Percentiles rank a stretch among this genome's conserved stretches.
phyloP scores from a whole-genome alignment of 2,329 filamentous ascomycete species.

The Gyromitra esculenta region DNA sequence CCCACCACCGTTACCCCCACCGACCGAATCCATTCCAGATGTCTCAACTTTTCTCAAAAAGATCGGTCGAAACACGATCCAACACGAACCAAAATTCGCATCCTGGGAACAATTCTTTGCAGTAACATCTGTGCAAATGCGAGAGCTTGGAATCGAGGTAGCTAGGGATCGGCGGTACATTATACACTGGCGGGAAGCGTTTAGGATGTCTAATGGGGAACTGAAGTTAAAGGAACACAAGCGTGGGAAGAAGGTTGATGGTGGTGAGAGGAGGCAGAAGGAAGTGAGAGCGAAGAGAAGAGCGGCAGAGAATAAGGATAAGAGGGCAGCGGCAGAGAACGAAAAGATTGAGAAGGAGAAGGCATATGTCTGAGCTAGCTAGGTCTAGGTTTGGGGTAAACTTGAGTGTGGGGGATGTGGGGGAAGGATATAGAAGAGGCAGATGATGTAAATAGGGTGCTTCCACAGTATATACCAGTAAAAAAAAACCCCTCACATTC shows the following conservation, averaged over 20 bases:
- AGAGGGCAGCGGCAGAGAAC: conserved; percentile 61
- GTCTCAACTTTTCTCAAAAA: conserved; percentile 85
- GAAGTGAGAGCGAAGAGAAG: conserved; percentile 88
- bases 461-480: conserved; percentile 1
- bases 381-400: neutral
- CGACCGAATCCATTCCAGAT: conserved; percentile 87
- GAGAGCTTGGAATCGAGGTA: conserved; percentile 85
- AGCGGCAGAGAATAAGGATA: conserved; percentile 79
- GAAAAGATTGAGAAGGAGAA: conserved; percentile 44
- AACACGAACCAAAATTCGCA: conserved; percentile 85
- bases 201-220: conserved; percentile 69
- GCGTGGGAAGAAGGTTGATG: conserved; percentile 90
- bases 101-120: conserved; percentile 92
- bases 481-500: neutral
- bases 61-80: conserved; percentile 85
- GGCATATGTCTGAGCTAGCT: conserved; percentile 22
- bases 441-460: conserved; percentile 1
- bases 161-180: conserved; percentile 84
- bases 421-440: neutral
- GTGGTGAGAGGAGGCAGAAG: conserved; percentile 88
- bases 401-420: neutral
- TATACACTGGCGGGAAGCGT: conserved; percentile 86
- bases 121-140: conserved; percentile 78
- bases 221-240: conserved; percentile 79
- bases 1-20: conserved; percentile 68